Conservation (phyloP, 768 basidiomycete genomes). For the Amanita pseudoporphyria region DNA sequence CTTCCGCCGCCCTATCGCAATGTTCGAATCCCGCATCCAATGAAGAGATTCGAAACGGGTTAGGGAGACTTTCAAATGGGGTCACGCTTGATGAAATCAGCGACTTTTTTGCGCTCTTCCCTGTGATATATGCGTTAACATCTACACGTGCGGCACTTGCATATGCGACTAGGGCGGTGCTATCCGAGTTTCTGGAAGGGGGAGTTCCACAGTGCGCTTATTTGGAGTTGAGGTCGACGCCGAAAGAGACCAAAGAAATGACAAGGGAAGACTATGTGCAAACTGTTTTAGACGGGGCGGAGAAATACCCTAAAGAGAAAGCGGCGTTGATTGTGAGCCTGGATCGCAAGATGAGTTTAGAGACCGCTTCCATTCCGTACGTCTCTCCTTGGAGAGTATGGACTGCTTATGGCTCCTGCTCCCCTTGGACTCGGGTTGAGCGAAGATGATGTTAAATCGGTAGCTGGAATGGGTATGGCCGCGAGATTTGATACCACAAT, state of each 20-base stretch:
- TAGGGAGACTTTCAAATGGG: conserved; percentile 33
- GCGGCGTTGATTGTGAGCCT: conserved; percentile 65
- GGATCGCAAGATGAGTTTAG: conserved; percentile 57
- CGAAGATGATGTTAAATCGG: too few relatives aligned
- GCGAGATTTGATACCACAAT: too few relatives aligned
- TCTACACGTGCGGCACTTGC: conserved; percentile 45
- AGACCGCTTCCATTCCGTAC: too few relatives aligned
- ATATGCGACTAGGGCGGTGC: conserved; percentile 53
- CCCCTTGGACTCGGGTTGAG: too few relatives aligned
- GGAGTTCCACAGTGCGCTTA: conserved; percentile 49
- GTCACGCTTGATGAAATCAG: conserved; percentile 40
- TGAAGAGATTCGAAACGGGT: conserved; percentile 20
- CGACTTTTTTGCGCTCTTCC: conserved; percentile 71
- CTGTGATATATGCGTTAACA: conserved; percentile 71
- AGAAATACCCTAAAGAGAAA: conserved; percentile 37
- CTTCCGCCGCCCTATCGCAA: conserved; percentile 8
- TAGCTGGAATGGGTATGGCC: too few relatives aligned
- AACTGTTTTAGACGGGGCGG: conserved; percentile 56
- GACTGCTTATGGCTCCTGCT: too few relatives aligned
- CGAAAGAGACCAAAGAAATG: conserved; percentile 51
- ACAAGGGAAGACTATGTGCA: conserved; percentile 49
- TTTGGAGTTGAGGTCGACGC: conserved; percentile 74
- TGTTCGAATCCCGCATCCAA: conserved; percentile 10
- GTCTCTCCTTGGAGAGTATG: too few relatives aligned
- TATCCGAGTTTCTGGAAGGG: conserved; percentile 49